phyloP scores from a whole-genome alignment of 169 alveolate species.

The Cryptosporidium sp. region DNA sequence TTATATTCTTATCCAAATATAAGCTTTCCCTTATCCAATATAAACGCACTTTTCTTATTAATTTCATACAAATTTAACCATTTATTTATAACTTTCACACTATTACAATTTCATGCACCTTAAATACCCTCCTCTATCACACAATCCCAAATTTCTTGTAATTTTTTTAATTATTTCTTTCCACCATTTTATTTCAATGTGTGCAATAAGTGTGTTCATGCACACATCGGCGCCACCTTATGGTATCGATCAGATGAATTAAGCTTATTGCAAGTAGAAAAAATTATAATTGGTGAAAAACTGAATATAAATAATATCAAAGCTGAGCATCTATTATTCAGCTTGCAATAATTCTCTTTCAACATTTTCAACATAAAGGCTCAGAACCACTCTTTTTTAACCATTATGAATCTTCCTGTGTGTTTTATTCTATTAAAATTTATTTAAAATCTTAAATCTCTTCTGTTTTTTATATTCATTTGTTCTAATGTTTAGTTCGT shows the following conservation, averaged over 20 bases:
- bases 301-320: no score
- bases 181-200: neutral
- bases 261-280: neutral
- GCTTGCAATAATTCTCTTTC: neutral
- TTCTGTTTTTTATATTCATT: neutral
- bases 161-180: neutral
- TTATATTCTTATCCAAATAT: neutral
- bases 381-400: neutral
- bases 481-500: neutral
- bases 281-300: neutral
- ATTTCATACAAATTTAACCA: neutral
- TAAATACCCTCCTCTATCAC: neutral
- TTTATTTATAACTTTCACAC: neutral
- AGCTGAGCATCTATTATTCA: no score
- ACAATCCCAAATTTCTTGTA: neutral
- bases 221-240: slow-evolving; percentile 10
- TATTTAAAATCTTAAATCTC: neutral
- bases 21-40: neutral
- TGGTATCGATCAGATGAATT: neutral
- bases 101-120: slow-evolving; percentile 5
- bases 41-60: neutral
- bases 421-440: neutral
- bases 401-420: no score
- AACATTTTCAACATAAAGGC: no score
- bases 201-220: neutral